Evolutionary conservation across 2,329 filamentous ascomycete species (phyloP), one percentile per base, ranked within the genome.

Genomic region (Cytospora paraplurivora): DNA sequence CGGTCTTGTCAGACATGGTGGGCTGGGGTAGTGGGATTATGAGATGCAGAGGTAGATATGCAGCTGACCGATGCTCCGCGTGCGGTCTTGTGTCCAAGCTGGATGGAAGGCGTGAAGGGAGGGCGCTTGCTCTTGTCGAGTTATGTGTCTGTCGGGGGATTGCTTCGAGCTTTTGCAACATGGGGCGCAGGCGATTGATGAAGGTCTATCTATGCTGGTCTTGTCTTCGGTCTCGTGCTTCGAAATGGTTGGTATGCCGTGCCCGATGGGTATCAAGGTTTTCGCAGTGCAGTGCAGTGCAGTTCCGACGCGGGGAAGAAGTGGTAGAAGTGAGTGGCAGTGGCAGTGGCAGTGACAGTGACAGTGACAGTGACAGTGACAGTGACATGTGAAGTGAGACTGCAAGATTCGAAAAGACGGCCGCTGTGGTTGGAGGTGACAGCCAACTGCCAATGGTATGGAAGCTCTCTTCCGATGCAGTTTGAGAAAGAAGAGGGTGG

Each of bases 1-100:
- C 76, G 38, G 27, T 41, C 65, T 79, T 76, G 62, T 79, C 74
- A 51, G 75, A 70, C 77, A 79, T 78, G 64, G 17, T 66, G 58
- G 13, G 6, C 11, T 21, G 35, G 34, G 10, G 11, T n/a, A 27
- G 19, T 37, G n/a, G 13, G 21, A 8, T 44, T 21, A n/a, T 34
- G 17, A 17, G 7, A 13, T 7, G 38, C 37, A 44, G 13, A 66
- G 66, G 37, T 62, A 63, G 21, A 21, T 53, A 55, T 52, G 33
- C 32, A 44, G 57, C 27, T 47, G 37, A 19, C 50, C 54, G 58
- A 38, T 44, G 41, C 1, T 44, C 41, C 19, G 41, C 41, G 41
- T 44, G 41, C 41, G 41, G 41, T 44, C 7, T 5, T 44, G 41
- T 44, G 41, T 44, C n/a, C 17, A 19, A 7, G 17, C 13, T 17